Conservation (phyloP, 345 rosid genomes). For the Arabis hirsuta region DNA sequence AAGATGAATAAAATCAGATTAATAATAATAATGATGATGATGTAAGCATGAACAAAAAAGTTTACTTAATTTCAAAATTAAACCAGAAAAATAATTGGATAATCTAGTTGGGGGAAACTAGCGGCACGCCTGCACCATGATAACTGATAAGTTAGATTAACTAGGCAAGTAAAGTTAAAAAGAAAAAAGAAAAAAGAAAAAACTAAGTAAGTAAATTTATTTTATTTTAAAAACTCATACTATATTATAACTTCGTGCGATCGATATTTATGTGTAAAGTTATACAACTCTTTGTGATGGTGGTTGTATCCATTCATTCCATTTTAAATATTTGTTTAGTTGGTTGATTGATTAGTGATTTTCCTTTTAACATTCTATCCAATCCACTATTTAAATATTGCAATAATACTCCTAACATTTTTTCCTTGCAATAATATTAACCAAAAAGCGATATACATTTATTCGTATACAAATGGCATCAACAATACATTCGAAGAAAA, state of each 20-base stretch:
- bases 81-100: too few relatives aligned
- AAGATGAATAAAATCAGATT: too few relatives aligned
- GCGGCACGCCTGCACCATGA: too few relatives aligned
- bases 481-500: slow-evolving; percentile 13
- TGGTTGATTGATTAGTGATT: slow-evolving; percentile 20
- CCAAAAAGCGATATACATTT: background rate
- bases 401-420: background rate
- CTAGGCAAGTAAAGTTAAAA: background rate
- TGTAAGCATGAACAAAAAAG: too few relatives aligned
- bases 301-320: slow-evolving; percentile 29
- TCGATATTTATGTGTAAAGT: slow-evolving; percentile 1
- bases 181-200: too few relatives aligned
- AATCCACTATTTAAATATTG: slow-evolving; percentile 23
- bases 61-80: too few relatives aligned
- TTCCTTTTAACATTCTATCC: background rate
- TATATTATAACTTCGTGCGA: background rate
- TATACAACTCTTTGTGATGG: slow-evolving; percentile 13
- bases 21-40: too few relatives aligned
- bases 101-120: too few relatives aligned
- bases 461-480: slow-evolving; percentile 18
- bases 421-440: background rate
- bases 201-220: background rate
- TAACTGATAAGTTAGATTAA: too few relatives aligned
- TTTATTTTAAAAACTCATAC: background rate
- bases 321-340: slow-evolving; percentile 1